Conservation (phyloP, 2,329 filamentous ascomycete species). For the Penicillium nordicum region DNA sequence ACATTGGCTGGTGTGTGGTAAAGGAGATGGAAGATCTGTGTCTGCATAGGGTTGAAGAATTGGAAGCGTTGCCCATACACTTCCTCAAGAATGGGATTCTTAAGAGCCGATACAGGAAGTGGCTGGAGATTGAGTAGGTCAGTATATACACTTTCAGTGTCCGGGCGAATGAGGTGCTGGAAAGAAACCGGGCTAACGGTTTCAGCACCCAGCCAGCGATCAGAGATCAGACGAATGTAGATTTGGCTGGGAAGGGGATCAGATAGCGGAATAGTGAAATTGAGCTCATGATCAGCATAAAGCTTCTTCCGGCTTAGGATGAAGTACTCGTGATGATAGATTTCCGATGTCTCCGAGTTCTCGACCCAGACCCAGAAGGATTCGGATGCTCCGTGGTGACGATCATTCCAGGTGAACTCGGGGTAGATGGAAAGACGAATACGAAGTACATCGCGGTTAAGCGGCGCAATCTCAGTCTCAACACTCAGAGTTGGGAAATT, state of each 20-base stretch:
- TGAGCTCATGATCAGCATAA: slow-evolving; percentile 93
- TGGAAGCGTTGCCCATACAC: slow-evolving; percentile 86
- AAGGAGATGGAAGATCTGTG: slow-evolving; percentile 93
- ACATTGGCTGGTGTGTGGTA: slow-evolving; percentile 93
- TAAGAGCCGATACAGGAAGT: slow-evolving; percentile 77
- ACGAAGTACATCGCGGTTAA: slow-evolving; percentile 92
- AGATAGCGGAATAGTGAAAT: slow-evolving; percentile 92
- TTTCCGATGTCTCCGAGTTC: slow-evolving; percentile 94
- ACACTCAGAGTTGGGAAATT: slow-evolving; percentile 91
- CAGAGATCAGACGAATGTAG: slow-evolving; percentile 89
- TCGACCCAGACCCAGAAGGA: slow-evolving; percentile 99
- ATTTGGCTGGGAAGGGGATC: slow-evolving; percentile 94
- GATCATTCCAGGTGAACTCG: slow-evolving; percentile 92
- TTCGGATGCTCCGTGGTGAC: slow-evolving; percentile 88
- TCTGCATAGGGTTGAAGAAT: slow-evolving; percentile 99
- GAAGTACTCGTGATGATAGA: slow-evolving; percentile 97
- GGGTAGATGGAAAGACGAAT: slow-evolving; percentile 82
- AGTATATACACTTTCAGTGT: slow-evolving; percentile 96
- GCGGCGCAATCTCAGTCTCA: slow-evolving; percentile 88
- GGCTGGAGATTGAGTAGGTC: slow-evolving; percentile 90
- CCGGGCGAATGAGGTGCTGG: slow-evolving; percentile 93
- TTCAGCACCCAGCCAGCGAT: slow-evolving; percentile 94
- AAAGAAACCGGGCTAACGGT: slow-evolving; percentile 95
- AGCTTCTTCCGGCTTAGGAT: slow-evolving; percentile 87
- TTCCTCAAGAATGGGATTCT: slow-evolving; percentile 82